Conservation (phyloP, 2,329 filamentous ascomycete species). For the Verticillium tricorpus region DNA sequence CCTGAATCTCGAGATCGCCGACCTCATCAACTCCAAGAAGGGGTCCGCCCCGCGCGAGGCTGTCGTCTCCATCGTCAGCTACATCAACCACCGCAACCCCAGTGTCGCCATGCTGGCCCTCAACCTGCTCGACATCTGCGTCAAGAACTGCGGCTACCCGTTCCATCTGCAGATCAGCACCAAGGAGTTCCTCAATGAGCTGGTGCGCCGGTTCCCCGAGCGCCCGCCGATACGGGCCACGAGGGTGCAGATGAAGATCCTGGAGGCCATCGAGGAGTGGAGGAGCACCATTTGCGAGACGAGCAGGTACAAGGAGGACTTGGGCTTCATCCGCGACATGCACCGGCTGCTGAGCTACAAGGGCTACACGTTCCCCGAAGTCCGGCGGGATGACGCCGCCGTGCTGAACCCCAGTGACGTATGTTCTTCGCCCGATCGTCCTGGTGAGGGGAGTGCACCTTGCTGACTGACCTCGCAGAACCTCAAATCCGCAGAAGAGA, state of each 20-base stretch:
- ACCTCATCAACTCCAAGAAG: slow-evolving; percentile 97
- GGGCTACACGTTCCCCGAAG: slow-evolving; percentile 91
- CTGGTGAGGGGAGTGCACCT: not conserved
- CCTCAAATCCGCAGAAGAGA: slow-evolving; percentile 92
- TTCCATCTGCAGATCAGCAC: slow-evolving; percentile 98
- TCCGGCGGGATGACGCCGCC: slow-evolving; percentile 88
- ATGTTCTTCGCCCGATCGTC: slow-evolving; percentile 32
- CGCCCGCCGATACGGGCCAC: slow-evolving; percentile 81
- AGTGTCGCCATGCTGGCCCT: slow-evolving; percentile 90
- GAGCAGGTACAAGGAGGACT: slow-evolving; percentile 92
- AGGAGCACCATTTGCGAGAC: slow-evolving; percentile 97
- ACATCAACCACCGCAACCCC: slow-evolving; percentile 94
- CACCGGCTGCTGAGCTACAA: slow-evolving; percentile 94
- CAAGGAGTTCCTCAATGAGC: slow-evolving; percentile 97
- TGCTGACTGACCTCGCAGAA: slow-evolving; percentile 51
- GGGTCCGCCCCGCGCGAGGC: slow-evolving; percentile 93
- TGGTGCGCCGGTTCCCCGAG: slow-evolving; percentile 93
- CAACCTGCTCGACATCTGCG: slow-evolving; percentile 93
- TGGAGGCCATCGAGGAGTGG: slow-evolving; percentile 98
- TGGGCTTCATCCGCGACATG: slow-evolving; percentile 97
- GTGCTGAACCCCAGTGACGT: slow-evolving; percentile 96
- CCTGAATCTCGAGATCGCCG: slow-evolving; percentile 91
- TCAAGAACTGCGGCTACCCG: slow-evolving; percentile 99
- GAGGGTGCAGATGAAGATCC: slow-evolving; percentile 84
- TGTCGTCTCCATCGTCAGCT: slow-evolving; percentile 85